A percentile compares a stretch with the other conserved stretches of the same genome.
Conservation (phyloP, 129 eudicot species). For the Ambrosia artemisiifolia region DNA sequence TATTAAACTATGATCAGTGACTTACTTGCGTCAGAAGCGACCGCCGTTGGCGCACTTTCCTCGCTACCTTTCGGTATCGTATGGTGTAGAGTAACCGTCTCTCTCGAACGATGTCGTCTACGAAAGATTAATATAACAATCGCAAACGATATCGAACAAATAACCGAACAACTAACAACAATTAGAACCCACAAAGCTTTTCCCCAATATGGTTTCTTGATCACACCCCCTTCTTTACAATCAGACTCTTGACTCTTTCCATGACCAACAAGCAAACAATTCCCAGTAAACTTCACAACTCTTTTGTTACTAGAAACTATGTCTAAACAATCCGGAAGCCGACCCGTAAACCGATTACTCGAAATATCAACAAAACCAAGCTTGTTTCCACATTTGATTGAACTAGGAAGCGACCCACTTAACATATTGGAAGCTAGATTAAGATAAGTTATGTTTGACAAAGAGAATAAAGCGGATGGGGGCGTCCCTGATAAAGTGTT, state of each 20-base stretch:
- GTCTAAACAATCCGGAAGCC: conserved; percentile 63
- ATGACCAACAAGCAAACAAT: conserved; percentile 53
- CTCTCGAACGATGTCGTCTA: conserved; percentile 32
- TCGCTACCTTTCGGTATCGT: conserved; percentile 46
- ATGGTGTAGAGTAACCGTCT: conserved; percentile 36
- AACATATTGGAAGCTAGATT: conserved; percentile 67
- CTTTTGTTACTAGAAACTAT: conserved; percentile 36
- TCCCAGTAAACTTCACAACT: conserved; percentile 58
- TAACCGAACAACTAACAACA: conserved; percentile 45
- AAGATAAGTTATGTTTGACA: conserved; percentile 68
- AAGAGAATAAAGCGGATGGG: conserved; percentile 48
- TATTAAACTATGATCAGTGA: not conserved
- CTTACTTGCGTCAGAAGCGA: conserved; percentile 69
- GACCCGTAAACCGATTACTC: conserved; percentile 56
- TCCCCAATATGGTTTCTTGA: conserved; percentile 31
- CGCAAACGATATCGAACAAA: conserved; percentile 35
- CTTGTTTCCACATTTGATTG: conserved; percentile 58
- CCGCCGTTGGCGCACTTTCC: conserved; percentile 29
- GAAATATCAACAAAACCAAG: conserved; percentile 79
- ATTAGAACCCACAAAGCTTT: conserved; percentile 39
- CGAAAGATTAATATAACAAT: conserved; percentile 42
- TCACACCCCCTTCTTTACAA: conserved; percentile 40
- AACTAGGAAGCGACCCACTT: conserved; percentile 58
- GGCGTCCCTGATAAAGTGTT: conserved; percentile 56
- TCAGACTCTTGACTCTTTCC: conserved; percentile 53